phyloP scores from a whole-genome alignment of 129 eudicot genomes.

The Artemisia tridentata region DNA sequence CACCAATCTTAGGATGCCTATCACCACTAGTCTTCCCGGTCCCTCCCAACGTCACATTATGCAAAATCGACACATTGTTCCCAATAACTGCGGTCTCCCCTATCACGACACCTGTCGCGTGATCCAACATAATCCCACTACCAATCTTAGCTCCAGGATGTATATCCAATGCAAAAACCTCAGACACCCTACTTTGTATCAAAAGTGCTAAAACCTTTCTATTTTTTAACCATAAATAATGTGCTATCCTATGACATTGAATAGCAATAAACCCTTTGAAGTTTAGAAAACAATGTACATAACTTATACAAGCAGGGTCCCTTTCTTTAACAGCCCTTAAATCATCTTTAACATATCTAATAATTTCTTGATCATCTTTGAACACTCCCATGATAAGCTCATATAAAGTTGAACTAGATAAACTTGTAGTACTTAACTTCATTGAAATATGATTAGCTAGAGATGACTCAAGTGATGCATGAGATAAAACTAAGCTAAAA shows the following conservation, averaged over 20 bases:
- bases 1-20: slow-evolving; percentile 86
- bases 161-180: slow-evolving; percentile 80
- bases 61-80: slow-evolving; percentile 82
- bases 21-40: slow-evolving; percentile 90
- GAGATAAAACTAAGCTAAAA: slow-evolving; percentile 50
- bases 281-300: slow-evolving; percentile 82
- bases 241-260: slow-evolving; percentile 79
- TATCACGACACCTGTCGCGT: slow-evolving; percentile 83
- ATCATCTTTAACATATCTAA: slow-evolving; percentile 51
- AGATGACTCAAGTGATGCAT: slow-evolving; percentile 57
- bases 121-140: slow-evolving; percentile 80
- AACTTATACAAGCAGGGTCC: slow-evolving; percentile 94
- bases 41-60: slow-evolving; percentile 91
- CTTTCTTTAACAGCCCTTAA: slow-evolving; percentile 77
- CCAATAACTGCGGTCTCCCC: slow-evolving; percentile 95
- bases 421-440: slow-evolving; percentile 53
- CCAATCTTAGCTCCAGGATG: slow-evolving; percentile 95
- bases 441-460: slow-evolving; percentile 61
- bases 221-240: slow-evolving; percentile 62
- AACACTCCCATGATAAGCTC: slow-evolving; percentile 68
- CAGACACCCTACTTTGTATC: slow-evolving; percentile 85
- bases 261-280: slow-evolving; percentile 92
- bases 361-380: slow-evolving; percentile 52
- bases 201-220: slow-evolving; percentile 62
- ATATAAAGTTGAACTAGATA: slow-evolving; percentile 54